A percentile compares a stretch with the other conserved stretches of the same genome.
Evolutionary conservation across 768 basidiomycete species (phyloP).

Genomic region (Termitomyces bulborhizus): DNA sequence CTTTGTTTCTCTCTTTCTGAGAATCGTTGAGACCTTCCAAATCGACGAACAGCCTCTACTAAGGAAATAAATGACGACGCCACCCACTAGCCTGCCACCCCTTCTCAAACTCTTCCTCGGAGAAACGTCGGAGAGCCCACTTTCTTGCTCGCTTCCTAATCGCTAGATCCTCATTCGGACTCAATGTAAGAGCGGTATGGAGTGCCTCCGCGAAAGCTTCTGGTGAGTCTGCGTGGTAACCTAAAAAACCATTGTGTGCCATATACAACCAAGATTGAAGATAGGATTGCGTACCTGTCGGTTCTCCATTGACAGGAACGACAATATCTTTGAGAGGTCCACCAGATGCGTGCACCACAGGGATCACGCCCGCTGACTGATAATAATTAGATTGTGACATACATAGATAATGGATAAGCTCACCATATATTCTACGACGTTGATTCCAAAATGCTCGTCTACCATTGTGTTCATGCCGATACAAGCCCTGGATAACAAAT

Average conservation of each 20-base stretch:
- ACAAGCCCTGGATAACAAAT: constrained; percentile 67
- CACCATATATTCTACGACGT: constrained; percentile 97
- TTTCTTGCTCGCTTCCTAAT: constrained; percentile 64
- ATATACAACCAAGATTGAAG: not conserved
- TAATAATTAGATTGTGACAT: not conserved
- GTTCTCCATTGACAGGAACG: constrained; percentile 64
- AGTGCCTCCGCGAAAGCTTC: constrained; percentile 66
- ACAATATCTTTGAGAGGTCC: constrained; percentile 91
- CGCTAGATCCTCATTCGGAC: constrained; percentile 45
- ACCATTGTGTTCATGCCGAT: constrained; percentile 95
- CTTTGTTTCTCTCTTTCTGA: no score
- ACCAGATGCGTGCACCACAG: constrained; percentile 88
- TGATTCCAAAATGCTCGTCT: constrained; percentile 98
- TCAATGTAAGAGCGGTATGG: constrained; percentile 55
- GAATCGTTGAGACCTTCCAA: no score
- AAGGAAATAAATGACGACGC: constrained; percentile 19
- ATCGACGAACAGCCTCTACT: not conserved
- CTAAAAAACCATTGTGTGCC: constrained; percentile 22
- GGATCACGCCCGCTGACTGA: constrained; percentile 91
- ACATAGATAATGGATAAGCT: constrained; percentile 14
- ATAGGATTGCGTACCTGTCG: constrained; percentile 45
- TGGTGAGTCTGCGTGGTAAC: constrained; percentile 72
- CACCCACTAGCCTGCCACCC: constrained; percentile 69
- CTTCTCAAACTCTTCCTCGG: constrained; percentile 68
- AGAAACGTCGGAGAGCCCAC: constrained; percentile 72